Conservation (phyloP, 2,329 filamentous ascomycete genomes). For the Gliomastix tumulicola region DNA sequence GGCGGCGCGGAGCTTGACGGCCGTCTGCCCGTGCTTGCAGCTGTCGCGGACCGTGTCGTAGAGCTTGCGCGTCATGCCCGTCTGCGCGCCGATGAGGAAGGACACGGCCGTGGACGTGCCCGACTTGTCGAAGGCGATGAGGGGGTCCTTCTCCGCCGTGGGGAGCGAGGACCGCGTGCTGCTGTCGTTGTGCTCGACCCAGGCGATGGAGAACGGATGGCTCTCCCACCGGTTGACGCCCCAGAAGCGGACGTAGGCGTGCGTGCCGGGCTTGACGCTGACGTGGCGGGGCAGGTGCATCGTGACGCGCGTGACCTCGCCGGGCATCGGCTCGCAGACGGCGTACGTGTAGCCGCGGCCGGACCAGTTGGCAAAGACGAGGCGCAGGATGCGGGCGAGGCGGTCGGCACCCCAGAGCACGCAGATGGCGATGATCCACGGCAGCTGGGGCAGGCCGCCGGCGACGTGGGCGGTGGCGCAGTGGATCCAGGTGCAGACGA, state of each 20-base stretch:
- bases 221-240: constrained; percentile 62
- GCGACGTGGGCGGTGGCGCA: constrained; percentile 58
- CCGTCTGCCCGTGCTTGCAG: constrained; percentile 25
- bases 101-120: constrained; percentile 54
- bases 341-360: constrained; percentile 54
- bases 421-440: constrained; percentile 69
- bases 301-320: constrained; percentile 64
- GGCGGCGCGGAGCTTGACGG: constrained; percentile 60
- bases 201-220: constrained; percentile 74
- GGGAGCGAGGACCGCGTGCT: constrained; percentile 27
- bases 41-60: constrained; percentile 54
- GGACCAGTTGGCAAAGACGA: constrained; percentile 62
- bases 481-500: constrained; percentile 75
- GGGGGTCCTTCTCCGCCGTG: constrained; percentile 30
- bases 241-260: constrained; percentile 67
- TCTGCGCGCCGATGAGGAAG: constrained; percentile 81
- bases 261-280: constrained; percentile 61
- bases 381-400: constrained; percentile 51
- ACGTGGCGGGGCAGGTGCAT: constrained; percentile 61
- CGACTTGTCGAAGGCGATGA: constrained; percentile 29
- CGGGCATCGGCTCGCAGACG: constrained; percentile 59
- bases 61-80: constrained; percentile 79
- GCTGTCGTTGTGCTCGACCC: constrained; percentile 54
- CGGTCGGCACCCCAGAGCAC: constrained; percentile 73
- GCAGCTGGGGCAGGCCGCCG: constrained; percentile 62